Conservation (phyloP, 2,329 filamentous ascomycete species). For the Exophiala alcalophila region DNA sequence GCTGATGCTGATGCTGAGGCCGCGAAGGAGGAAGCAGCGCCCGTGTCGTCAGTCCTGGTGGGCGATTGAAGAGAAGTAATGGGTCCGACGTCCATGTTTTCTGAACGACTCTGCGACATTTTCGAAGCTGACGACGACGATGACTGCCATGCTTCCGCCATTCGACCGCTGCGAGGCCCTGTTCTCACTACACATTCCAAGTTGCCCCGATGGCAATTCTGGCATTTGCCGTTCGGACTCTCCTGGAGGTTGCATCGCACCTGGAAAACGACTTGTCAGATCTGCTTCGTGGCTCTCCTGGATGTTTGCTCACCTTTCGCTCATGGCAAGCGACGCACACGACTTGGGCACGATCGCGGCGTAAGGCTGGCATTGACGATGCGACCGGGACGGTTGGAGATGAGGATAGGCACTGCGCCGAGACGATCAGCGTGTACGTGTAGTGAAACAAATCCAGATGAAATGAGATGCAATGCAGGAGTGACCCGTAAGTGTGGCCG, state of each 20-base stretch:
- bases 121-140: background rate
- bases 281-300: background rate
- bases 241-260: conserved; percentile 8
- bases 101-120: background rate
- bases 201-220: conserved; percentile 6
- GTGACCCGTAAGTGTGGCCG: too few species aligned
- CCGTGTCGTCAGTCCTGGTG: too few species aligned
- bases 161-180: background rate
- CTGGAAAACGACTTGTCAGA: background rate
- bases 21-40: conserved; percentile 1
- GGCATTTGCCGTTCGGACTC: conserved; percentile 1
- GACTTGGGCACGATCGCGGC: conserved; percentile 5
- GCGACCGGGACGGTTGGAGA: too few species aligned
- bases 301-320: conserved; percentile 1
- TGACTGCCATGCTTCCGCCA: conserved; percentile 1
- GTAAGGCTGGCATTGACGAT: too few species aligned
- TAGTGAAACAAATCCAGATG: too few species aligned
- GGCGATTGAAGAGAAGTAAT: too few species aligned
- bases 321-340: conserved; percentile 8
- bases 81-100: too few species aligned
- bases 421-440: too few species aligned
- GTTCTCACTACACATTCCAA: conserved; percentile 8
- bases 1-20: background rate
- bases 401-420: too few species aligned
- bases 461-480: too few species aligned